phyloP scores from a whole-genome alignment of 495 filamentous ascomycete species.

The Aspergillus taichungensis region DNA sequence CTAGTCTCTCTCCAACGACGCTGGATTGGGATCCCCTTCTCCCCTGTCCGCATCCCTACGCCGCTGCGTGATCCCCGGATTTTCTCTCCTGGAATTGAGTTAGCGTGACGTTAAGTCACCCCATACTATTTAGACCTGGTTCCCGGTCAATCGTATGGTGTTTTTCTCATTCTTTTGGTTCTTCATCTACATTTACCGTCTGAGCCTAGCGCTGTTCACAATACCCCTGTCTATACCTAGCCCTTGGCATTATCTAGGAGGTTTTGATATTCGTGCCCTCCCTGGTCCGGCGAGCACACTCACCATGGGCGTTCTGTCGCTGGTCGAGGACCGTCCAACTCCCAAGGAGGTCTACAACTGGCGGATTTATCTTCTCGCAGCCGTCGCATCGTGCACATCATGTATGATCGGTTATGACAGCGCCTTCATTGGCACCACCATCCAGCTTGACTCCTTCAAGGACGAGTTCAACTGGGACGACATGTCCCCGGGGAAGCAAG shows the following conservation, averaged over 20 bases:
- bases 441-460: constrained; percentile 57
- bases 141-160: not conserved
- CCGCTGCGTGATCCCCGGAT: not conserved
- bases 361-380: constrained; percentile 57
- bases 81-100: not conserved
- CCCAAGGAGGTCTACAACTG: constrained; percentile 69
- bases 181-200: not conserved
- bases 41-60: not conserved
- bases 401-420: constrained; percentile 71
- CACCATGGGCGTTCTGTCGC: constrained; percentile 50
- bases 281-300: not conserved
- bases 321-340: constrained; percentile 62
- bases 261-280: too few species aligned
- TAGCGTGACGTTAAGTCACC: not conserved
- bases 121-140: constrained; percentile 1
- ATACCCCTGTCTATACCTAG: too few species aligned
- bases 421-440: constrained; percentile 65
- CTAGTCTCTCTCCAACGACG: too few species aligned
- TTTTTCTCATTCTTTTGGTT: not conserved
- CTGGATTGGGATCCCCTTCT: not conserved
- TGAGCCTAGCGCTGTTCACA: not conserved
- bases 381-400: constrained; percentile 61
- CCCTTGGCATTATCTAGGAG: too few species aligned
- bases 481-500: constrained; percentile 30
- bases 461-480: constrained; percentile 48